Conservation (phyloP, 768 basidiomycete species). For the Kwoniella newhampshirensis region DNA sequence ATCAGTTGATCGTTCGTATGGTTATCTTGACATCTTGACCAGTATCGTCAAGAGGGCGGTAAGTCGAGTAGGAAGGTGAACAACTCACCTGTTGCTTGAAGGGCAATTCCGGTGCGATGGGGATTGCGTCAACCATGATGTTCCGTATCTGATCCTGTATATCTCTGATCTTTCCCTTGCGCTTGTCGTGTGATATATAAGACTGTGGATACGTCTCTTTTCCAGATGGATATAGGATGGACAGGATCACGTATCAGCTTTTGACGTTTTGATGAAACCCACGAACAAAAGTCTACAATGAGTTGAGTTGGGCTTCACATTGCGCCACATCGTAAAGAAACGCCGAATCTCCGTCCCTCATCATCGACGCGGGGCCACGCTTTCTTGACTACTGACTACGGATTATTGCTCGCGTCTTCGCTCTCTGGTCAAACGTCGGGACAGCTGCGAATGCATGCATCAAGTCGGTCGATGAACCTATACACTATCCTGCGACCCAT, state of each 20-base stretch:
- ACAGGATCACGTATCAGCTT: background rate
- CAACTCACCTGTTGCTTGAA: conserved; percentile 41
- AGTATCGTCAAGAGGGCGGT: background rate
- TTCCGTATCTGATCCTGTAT: background rate
- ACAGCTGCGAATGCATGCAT: too few species aligned
- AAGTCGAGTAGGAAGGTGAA: background rate
- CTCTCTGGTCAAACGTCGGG: background rate
- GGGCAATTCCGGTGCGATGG: conserved; percentile 50
- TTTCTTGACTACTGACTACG: background rate
- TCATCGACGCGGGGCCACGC: background rate
- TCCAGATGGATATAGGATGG: background rate
- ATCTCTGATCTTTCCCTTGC: too few species aligned
- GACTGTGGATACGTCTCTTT: too few species aligned
- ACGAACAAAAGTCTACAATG: conserved; percentile 8
- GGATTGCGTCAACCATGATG: conserved; percentile 50
- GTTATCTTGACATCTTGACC: background rate
- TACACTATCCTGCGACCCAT: too few species aligned
- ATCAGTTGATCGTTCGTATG: background rate
- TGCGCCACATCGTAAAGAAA: conserved; percentile 6
- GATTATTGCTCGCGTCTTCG: background rate
- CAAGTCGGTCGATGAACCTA: too few species aligned
- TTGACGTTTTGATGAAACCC: background rate
- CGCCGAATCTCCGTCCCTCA: conserved; percentile 6
- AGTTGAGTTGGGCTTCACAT: conserved; percentile 7
- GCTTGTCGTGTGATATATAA: too few species aligned